Conservation (phyloP, 108 stramenopile species). For the Nannochloropsis gaditana region DNA sequence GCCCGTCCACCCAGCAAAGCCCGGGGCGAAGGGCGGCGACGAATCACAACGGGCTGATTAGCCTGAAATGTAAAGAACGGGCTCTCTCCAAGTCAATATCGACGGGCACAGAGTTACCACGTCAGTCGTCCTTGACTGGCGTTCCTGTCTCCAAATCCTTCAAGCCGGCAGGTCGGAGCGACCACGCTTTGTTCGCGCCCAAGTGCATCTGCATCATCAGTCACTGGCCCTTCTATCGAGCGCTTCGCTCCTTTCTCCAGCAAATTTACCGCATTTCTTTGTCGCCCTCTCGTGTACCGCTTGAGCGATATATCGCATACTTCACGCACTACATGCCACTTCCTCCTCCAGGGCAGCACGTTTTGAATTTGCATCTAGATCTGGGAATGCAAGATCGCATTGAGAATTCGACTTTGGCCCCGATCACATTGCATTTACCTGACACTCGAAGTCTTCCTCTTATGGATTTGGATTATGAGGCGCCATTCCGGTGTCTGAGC, state of each 20-base stretch:
- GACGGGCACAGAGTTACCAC: neutral
- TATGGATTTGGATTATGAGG: constrained; percentile 54
- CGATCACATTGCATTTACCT: constrained; percentile 45
- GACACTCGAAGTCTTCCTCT: constrained; percentile 41
- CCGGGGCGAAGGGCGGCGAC: neutral
- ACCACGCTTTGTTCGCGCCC: constrained; percentile 43
- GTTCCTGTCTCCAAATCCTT: too few species aligned
- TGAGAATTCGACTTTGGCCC: constrained; percentile 39
- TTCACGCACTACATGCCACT: constrained; percentile 49
- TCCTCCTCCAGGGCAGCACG: constrained; percentile 45
- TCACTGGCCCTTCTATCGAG: constrained; percentile 52
- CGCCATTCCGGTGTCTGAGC: constrained; percentile 50
- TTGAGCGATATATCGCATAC: constrained; percentile 53
- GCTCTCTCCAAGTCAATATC: neutral
- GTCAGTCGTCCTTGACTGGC: neutral
- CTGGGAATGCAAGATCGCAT: constrained; percentile 36
- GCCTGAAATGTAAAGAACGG: neutral
- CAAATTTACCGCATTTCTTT: constrained; percentile 55
- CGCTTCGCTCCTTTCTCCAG: constrained; percentile 49
- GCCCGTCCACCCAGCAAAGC: neutral
- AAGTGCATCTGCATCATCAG: constrained; percentile 55
- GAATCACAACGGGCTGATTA: neutral
- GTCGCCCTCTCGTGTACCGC: constrained; percentile 39
- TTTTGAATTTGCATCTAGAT: constrained; percentile 43
- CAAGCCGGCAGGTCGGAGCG: neutral